Evolutionary conservation across 2,329 filamentous ascomycete genomes (phyloP), one percentile per base, ranked within the genome.

Genomic region (Exophiala sp.): DNA sequence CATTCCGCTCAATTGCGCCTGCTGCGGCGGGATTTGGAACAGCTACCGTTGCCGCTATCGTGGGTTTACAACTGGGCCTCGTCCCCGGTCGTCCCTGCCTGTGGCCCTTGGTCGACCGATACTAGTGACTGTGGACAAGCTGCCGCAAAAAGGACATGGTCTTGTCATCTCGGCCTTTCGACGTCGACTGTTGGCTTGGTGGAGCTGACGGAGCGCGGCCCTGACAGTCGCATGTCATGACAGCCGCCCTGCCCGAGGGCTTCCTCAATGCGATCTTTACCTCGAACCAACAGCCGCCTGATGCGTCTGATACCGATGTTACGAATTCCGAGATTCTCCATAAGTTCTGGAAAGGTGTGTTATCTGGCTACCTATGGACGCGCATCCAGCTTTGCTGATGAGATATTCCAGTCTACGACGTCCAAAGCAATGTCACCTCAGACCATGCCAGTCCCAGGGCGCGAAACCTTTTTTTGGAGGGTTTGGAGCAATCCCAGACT

Each of bases 381-480:
- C 34, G 45, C 5, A 50, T 52, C 32, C 50, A 44, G 35, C 47
- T 43, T 44, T 35, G 29, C 51, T 58, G 43, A 50, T 46, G 32
- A 19, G 23, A 44, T n/a, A 24, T 6, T 30, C 30, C 55, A 76
- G 74, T 72, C 32, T 76, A 73, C 59, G 68, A 65, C 44, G 67
- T 68, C 44, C 75, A 72, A 46, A 69, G 69, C 42, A 63, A 68
- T 40, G 66, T 69, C 13, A 65, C 72, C 41, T 64, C 68, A 34
- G 66, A 70, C 50, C 62, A 66, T 34, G 62, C 63, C 3, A 71
- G 72, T 39, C 61, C 63, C 46, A 66, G 74, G 50, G 62, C 76
- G n/a, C 72, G 75, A 50, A 75, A 76, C 59, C 65, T 77, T 23
- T 77, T n/a, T 77, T 59, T 77, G 74, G 74, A 65, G 74, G 46